Base-by-base conservation (phyloP, 2,329 filamentous ascomycete genomes). In the Cladosporium sp. region DNA sequence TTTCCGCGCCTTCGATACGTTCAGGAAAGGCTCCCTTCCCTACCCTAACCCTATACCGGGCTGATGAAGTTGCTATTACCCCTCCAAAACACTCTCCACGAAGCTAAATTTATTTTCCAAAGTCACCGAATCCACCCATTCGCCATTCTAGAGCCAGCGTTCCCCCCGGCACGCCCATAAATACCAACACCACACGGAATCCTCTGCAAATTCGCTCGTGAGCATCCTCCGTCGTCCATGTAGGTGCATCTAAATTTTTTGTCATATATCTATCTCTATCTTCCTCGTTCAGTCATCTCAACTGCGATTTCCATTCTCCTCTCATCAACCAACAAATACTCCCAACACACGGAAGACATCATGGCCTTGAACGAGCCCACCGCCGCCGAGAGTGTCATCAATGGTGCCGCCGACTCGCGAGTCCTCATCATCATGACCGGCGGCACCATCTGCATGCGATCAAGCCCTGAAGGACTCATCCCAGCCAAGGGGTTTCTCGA, bases 401-500 rank as follows among this genome's bases (percentile, higher is more conserved):
- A 50, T 43, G 47, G 87, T 52, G 32, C 39, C 25, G 40, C 40
- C 15, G 47, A 50, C 25, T 50, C 47, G 16, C 19, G 47, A 38
- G 86, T 96, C 11, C 76, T 96, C 57, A 86, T 95, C 62, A 88
- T 95, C 68, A 92, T 94, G 74, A 95, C 91, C 11, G 90, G 79
- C 53, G 86, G 86, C 38, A 90, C 86, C 6, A 95, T 95, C 62
- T 95, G 89, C 71, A 95, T 96, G 91, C 83, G 85, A 64, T 84
- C 83, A 49, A 89, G 88, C 8, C 78, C 80, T 7, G 81, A 89
- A 57, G 47, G 47, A 11, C 81, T 95, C 48, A 78, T 93, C 30
- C 91, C 91, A 5, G 74, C 74, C 13, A 60, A 67, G 59, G 85
- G 86, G 3, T 95, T 96, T 65, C 75, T 95, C 38, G 80, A 93